Conservation (phyloP, 495 filamentous ascomycete species). For the Neohortaea acidophila region DNA sequence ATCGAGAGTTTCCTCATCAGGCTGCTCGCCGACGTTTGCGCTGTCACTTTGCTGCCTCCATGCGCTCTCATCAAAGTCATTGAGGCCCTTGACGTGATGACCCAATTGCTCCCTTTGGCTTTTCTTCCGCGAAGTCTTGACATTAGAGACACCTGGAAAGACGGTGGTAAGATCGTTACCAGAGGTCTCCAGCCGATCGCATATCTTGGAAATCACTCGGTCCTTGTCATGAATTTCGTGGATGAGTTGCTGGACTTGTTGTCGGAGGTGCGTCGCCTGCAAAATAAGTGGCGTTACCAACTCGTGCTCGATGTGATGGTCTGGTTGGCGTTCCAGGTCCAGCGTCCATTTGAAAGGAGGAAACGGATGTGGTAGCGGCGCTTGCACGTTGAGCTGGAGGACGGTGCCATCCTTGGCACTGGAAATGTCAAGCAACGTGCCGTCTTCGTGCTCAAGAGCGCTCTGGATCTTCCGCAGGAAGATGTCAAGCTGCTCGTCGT, state of each 20-base stretch:
- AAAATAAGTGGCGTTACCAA: constrained; percentile 15
- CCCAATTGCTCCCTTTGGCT: constrained; percentile 15
- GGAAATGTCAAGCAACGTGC: background rate
- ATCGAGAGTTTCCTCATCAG: background rate
- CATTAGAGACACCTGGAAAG: constrained; percentile 18
- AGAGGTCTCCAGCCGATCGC: constrained; percentile 19
- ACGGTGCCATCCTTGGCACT: background rate
- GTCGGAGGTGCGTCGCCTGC: constrained; percentile 2
- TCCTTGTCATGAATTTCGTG: constrained; percentile 19
- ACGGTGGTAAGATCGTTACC: constrained; percentile 19
- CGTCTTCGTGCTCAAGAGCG: constrained; percentile 8
- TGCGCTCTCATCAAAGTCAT: constrained; percentile 15
- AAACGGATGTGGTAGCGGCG: constrained; percentile 15
- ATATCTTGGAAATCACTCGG: constrained; percentile 20
- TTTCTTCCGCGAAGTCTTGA: constrained; percentile 14
- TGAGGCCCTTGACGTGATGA: constrained; percentile 19
- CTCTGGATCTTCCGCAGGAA: constrained; percentile 51
- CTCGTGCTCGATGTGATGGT: constrained; percentile 3
- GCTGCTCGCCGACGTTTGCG: background rate
- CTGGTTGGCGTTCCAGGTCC: constrained; percentile 3
- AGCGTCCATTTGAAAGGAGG: constrained; percentile 13
- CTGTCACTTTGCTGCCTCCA: constrained; percentile 7
- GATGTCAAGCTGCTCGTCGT: constrained; percentile 50
- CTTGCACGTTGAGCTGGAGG: constrained; percentile 8
- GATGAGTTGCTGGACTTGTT: constrained; percentile 12